Base-by-base conservation (phyloP, 768 basidiomycete genomes). In the Solioccasus polychromus region DNA sequence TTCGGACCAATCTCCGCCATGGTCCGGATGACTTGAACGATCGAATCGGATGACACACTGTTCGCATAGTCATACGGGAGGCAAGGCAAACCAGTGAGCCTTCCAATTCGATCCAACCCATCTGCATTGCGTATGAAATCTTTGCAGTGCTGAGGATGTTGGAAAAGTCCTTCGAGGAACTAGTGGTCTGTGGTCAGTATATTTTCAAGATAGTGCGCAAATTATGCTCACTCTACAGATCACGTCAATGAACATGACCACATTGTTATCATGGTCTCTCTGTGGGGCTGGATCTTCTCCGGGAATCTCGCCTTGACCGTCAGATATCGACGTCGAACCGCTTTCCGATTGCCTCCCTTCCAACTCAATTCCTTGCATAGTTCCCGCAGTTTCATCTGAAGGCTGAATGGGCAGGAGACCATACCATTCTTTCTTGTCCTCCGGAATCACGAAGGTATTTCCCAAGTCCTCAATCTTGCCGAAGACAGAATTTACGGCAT, bases 151-250 rank as follows among this genome's bases (percentile, higher is more conserved):
- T 83, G 80, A 2, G 82, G 75, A 60, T 95, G 93, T 57, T 94
- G 92, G 71, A 98, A 94, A 32, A 98, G 76, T 6, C 96, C 94
- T 64, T 94, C 92, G 43, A 94, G 75, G 66, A 96, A 94, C 91
- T 94, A 39, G 22, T 18, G 10, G 29, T 15, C 19, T 1, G 25
- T 17, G 17, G 14, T 61, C 34, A 53, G 37, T 14, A 35, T 9
- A n/a, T 18, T 19, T 19, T 4, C 25, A 34, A 30, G n/a, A 48
- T 26, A 35, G 35, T 40, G 32, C 7, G 2, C 34, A 40, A 28
- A 35, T 23, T 14, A n/a, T 19, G 60, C 79, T 67, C 65, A 90
- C 90, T 58, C 88, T 77, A 45, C 87, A 83, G 43, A 91, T 69
- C 32, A 86, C 76, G 61, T 92, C 90, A 38, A 92, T 82, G 64